Evolutionary conservation across 1,284 basidiomycete species (phyloP).

Genomic region (Leccinum pachyderme): DNA sequence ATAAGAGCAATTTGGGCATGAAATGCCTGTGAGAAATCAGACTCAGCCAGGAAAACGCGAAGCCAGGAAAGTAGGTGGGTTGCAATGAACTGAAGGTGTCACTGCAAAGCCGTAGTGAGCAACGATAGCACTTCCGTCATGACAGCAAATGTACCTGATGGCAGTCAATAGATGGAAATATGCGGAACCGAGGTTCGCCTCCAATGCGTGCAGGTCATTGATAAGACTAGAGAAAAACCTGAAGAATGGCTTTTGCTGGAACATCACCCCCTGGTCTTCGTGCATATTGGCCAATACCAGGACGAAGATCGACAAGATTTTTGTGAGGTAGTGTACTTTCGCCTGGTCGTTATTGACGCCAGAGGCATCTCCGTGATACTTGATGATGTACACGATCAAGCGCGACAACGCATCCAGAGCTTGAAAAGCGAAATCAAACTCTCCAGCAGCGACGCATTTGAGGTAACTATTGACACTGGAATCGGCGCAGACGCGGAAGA

Average conservation of each 20-base stretch:
- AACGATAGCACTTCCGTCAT: slow-evolving; percentile 5
- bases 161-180: slow-evolving; percentile 90
- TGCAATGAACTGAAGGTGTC: slow-evolving; percentile 96
- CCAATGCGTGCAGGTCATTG: slow-evolving; percentile 86
- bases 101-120: slow-evolving; percentile 41
- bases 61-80: slow-evolving; percentile 96
- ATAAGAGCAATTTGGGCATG: slow-evolving; percentile 91
- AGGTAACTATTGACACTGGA: slow-evolving; percentile 91
- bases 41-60: slow-evolving; percentile 98
- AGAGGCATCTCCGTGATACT: slow-evolving; percentile 94
- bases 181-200: slow-evolving; percentile 78
- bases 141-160: slow-evolving; percentile 59
- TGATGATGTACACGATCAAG: slow-evolving; percentile 97
- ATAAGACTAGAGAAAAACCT: slow-evolving; percentile 97
- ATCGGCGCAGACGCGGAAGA: slow-evolving; percentile 98
- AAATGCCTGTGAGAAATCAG: slow-evolving; percentile 95
- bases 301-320: slow-evolving; percentile 97
- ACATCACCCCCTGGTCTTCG: slow-evolving; percentile 87
- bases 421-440: slow-evolving; percentile 81
- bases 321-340: slow-evolving; percentile 96
- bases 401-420: slow-evolving; percentile 95
- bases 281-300: slow-evolving; percentile 94
- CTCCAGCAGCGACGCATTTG: slow-evolving; percentile 79
- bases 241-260: slow-evolving; percentile 99
- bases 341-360: slow-evolving; percentile 89